Base-by-base conservation (phyloP, 805 yeast species). In the Brettanomyces naardenensis region DNA sequence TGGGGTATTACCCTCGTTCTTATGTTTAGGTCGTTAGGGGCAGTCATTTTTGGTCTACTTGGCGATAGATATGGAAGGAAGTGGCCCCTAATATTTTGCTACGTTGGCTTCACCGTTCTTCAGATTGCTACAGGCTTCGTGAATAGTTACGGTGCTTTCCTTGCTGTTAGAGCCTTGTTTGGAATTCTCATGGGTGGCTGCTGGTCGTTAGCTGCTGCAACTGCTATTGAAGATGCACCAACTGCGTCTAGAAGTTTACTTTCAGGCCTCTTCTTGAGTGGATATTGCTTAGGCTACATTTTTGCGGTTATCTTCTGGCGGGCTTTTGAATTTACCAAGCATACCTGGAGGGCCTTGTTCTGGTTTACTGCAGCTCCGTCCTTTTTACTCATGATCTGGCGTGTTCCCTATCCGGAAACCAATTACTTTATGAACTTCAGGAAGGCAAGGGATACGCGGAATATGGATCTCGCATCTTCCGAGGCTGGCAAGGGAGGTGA, bases 341-440 rank as follows among this genome's bases (percentile, higher is more conserved):
- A 78, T 44, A 69, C 71, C 6, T 81, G 90, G 90, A 67, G 86
- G 51, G 69, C 84, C 1, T 61, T 80, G 33, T 80, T 77, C 58
- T 81, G 88, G 88, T 80, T 82, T 51, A 68, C 77, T 19, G 72
- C 86, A n/a, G 79, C 79, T 28, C 73, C 80, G 7, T 80, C 85
- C 2, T 68, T 74, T 7, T 49, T 80, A 15, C 62, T 81, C 36
- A 68, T 78, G 32, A 41, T 63, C 19, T 78, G 80, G 79, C 68
- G 88, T 56, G 45, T 66, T 42, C 56, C 61, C 31, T 63, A 71
- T 34, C 83, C 83, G 2, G 88, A 81, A 57, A 73, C 84, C 6
- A 72, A 71, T 31, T 63, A 69, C 11, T 79, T 68, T 52, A 44
- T 60, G 7, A 60, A 57, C 29, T 60, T 59, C 36, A 53, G 58